Evolutionary conservation across 768 basidiomycete species (phyloP), one percentile per base, ranked within the genome.

Genomic region (Lyophyllum semitale): DNA sequence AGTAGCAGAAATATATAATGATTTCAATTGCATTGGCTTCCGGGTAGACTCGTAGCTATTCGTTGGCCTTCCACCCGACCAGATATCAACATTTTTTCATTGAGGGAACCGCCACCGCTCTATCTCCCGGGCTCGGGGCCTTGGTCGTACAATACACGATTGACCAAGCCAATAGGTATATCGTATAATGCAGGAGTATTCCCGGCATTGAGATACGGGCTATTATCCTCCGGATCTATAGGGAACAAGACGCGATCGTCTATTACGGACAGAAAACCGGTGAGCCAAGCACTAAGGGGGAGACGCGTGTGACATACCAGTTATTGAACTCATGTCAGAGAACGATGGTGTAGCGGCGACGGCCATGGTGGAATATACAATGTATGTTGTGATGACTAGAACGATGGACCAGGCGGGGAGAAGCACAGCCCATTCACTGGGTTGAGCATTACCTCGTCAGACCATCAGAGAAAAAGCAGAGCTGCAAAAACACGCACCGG

Each of bases 341-440:
- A 93, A 88, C 8, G 80, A 61, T 3, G 93, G 93, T 12, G 91
- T 91, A 11, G 76, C 77, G 38, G 81, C 78, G 13, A 94, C 70
- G 2, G 91, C 90, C 59, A 95, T 74, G 7, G 89, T 81, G 61
- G 87, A 87, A 66, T 95, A 94, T 6, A 80, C 76, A 63, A 84
- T 79, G 68, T 94, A 95, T 6, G 91, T 88, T 56, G 89, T 78
- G 49, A 94, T 79, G 49, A 85, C 81, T 9, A 86, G 59, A 47
- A 93, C 73, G 49, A 91, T 73, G 11, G 88, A 80, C 74, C 88
- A 95, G 4, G 93, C 82, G 25, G 93, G 93, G 17, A 94, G 63
- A 18, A 94, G 81, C 25, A 95, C 62, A 25, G 91, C 82, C 93
- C 93, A 95, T 76, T 95, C 91, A 18, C 93, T 94, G 59, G 17